These are phyloP conservation scores for Albifimbria verrucaria DNA, from an alignment of 2,329 filamentous ascomycete genomes.

Conservation along the genomic window DNA sequence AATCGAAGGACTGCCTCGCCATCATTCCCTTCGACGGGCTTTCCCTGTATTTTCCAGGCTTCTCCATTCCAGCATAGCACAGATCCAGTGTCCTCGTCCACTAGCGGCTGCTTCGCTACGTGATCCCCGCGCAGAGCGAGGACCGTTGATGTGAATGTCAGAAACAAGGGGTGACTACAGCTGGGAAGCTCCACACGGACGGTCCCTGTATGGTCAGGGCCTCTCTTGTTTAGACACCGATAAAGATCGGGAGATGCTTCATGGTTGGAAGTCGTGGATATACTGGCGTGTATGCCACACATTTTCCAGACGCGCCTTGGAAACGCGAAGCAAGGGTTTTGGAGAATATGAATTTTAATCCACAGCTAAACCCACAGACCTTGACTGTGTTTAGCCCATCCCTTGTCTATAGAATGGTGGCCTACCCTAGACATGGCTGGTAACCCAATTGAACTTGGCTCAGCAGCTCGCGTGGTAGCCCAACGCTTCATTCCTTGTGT, in stretches of 20 bases:
- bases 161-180: conserved; percentile 28
- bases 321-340: not conserved
- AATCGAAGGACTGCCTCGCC: conserved; percentile 64
- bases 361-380: too few relatives aligned
- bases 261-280: conserved; percentile 33
- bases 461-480: too few relatives aligned
- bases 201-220: conserved; percentile 56
- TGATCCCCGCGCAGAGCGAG: conserved; percentile 80
- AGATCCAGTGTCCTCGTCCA: conserved; percentile 52
- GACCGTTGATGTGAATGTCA: conserved; percentile 78
- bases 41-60: conserved; percentile 71
- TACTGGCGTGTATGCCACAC: conserved; percentile 58
- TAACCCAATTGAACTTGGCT: too few relatives aligned
- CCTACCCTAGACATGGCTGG: not conserved
- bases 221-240: conserved; percentile 49
- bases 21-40: conserved; percentile 71
- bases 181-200: conserved; percentile 26
- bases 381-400: too few relatives aligned
- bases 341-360: too few relatives aligned
- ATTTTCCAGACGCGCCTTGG: conserved; percentile 32
- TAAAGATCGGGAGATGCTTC: conserved; percentile 33
- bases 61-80: conserved; percentile 97
- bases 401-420: not conserved
- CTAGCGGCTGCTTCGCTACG: conserved; percentile 70
- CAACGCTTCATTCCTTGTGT: too few relatives aligned